These are phyloP conservation scores for Fennellomyces sp. DNA, from an alignment of 371 early-diverging fungal species.

Conservation along the genomic window DNA sequence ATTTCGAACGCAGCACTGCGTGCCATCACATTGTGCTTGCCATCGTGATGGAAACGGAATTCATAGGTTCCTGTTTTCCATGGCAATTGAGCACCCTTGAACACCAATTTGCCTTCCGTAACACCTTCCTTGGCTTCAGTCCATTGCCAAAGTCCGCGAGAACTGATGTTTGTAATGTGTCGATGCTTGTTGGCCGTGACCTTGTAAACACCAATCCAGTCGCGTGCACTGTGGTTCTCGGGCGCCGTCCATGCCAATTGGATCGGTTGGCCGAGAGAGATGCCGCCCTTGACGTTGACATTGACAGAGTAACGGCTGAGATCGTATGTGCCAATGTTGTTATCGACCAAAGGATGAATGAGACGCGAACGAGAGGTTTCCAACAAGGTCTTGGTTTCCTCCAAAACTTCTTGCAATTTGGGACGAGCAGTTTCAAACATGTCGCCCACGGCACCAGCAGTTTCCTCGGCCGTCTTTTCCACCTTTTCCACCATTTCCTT, in stretches of 20 bases:
- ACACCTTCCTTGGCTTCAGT: slow-evolving; percentile 10
- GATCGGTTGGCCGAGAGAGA: slow-evolving; percentile 75
- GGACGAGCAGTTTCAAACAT: slow-evolving; percentile 46
- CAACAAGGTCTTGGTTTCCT: slow-evolving; percentile 55
- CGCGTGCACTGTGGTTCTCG: slow-evolving; percentile 67
- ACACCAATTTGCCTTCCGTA: slow-evolving; percentile 50
- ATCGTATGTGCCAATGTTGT: slow-evolving; percentile 55
- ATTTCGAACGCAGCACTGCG: slow-evolving; percentile 81
- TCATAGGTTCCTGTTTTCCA: slow-evolving; percentile 90
- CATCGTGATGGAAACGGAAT: slow-evolving; percentile 87
- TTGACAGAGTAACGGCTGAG: slow-evolving; percentile 50
- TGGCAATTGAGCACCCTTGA: slow-evolving; percentile 69
- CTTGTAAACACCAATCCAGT: slow-evolving; percentile 94
- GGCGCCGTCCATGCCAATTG: slow-evolving; percentile 75
- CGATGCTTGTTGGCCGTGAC: slow-evolving; percentile 70
- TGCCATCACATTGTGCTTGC: slow-evolving; percentile 84
- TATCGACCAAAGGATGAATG: slow-evolving; percentile 39
- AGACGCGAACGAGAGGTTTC: slow-evolving; percentile 49
- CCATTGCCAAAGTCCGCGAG: slow-evolving; percentile 72
- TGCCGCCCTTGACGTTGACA: slow-evolving; percentile 21
- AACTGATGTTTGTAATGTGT: slow-evolving; percentile 75
- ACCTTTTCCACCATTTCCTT: slow-evolving; percentile 62
- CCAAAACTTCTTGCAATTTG: slow-evolving; percentile 60
- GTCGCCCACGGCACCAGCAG: slow-evolving; percentile 55
- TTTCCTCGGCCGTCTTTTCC: slow-evolving; percentile 64